Evolutionary conservation across 148 eudicot genomes (phyloP).

Genomic region (Diospyros kaki): DNA sequence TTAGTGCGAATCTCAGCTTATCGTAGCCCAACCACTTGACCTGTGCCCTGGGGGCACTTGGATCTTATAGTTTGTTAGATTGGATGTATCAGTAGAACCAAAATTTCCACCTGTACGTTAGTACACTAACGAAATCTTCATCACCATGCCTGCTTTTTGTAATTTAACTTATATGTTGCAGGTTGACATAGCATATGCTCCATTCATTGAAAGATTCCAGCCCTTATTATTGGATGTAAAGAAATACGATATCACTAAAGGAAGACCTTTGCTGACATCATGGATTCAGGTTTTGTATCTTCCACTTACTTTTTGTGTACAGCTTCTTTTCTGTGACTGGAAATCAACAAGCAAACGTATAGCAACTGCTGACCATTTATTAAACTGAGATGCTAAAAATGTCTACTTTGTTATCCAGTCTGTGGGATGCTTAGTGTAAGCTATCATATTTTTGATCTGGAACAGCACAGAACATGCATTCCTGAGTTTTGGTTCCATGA

Average conservation of each 20-base stretch:
- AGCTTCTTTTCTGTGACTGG: background rate
- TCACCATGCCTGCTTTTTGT: too few relatives aligned
- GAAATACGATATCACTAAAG: conserved; percentile 36
- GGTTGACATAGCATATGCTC: conserved; percentile 51
- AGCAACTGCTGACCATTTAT: background rate
- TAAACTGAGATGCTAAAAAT: background rate
- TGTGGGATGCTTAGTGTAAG: background rate
- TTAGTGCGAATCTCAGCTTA: too few relatives aligned
- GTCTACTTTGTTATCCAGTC: background rate
- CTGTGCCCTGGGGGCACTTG: too few relatives aligned
- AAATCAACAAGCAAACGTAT: background rate
- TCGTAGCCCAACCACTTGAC: too few relatives aligned
- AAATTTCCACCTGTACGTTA: too few relatives aligned
- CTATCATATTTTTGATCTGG: background rate
- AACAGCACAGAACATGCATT: background rate
- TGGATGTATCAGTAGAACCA: too few relatives aligned
- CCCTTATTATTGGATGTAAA: conserved; percentile 31
- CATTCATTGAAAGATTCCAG: conserved; percentile 46
- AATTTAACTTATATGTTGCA: conserved; percentile 4
- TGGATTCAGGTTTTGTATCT: conserved; percentile 39
- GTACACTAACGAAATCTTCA: too few relatives aligned
- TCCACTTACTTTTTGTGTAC: background rate
- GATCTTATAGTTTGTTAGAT: too few relatives aligned
- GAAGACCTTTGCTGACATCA: conserved; percentile 38
- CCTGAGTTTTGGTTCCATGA: background rate